Evolutionary conservation across 441 rosid species (phyloP), one percentile per base, ranked within the genome.

Genomic region (Erodium texanum): DNA sequence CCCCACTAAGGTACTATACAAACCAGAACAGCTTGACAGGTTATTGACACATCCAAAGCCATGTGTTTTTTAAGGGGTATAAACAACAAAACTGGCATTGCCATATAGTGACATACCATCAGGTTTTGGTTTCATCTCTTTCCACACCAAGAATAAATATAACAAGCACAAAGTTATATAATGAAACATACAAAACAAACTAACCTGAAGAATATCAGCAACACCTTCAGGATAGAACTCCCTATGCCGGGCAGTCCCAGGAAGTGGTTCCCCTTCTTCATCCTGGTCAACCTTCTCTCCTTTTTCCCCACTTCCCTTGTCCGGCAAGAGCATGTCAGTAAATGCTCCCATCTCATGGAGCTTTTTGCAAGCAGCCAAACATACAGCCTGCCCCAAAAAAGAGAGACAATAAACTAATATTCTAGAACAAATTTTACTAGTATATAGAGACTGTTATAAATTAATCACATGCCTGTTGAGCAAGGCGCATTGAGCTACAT

Each of bases 151-250:
- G 61, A 38, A 15, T 50, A 50, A 16, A 22, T 45, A 24, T 56
- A 50, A 65, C 68, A 62, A 63, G 48, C 45, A 66, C 19, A 27
- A 45, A 68, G 32, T 24, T 11, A 20, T 32, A 76, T 65, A 18
- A 68, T 27, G 56, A 64, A 50, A 68, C 41, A 72, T 22, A 64
- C 27, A 75, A 34, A 23, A 73, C 12, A 4, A 75, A 75, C 84
- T 70, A 68, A 88, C 99, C 97, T 90, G 84, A 59, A 95, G 97
- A 75, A 82, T 79, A 74, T 85, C 83, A 48, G 98, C 97, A 66
- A 92, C 97, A 69, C 99, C 99, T 86, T 95, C 99, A 8, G 98
- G 98, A 80, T 95, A 95, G 83, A 95, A 95, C 82, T 95, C 99
- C 74, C 99, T 83, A 75, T 95, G 99, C 76, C 96, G 87, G 74